Evolutionary conservation across 805 yeast species (phyloP), one percentile per base, ranked within the genome.

Genomic region (Clavispora fructus): DNA sequence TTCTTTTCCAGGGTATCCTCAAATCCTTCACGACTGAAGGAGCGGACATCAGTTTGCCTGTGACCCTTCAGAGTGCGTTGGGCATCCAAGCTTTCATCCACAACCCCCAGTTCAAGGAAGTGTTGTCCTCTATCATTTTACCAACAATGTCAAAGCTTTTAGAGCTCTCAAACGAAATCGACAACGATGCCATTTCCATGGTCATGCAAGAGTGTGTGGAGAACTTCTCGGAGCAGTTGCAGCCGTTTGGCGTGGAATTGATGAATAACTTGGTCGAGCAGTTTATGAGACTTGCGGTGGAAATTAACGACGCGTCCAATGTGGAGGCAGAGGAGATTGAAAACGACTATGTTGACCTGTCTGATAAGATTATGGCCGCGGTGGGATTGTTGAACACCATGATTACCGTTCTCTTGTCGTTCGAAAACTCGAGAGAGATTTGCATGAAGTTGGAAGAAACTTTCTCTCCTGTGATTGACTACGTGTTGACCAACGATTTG

Each of bases 151-250:
- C 89, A 51, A 82, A 78, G 53, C 70, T 94, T 47, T 71, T 92
- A 53, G 78, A 76, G 9, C 67, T 92, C 40, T 83, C 95, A 4
- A 84, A 87, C 58, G 82, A 83, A 48, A 80, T 91, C 53, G 99
- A 92, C 58, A 82, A 85, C 47, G 99, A 94, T 60, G 79, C 90
- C 1, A 77, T 94, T 27, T 81, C 95, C 19, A 86, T 85, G 23
- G 96, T 92, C 7, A 89, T 92, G 85, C 98, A 92, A 71, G 97
- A 91, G 57, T 85, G 94, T 61, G 97, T 92, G 28, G 97, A 91
- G 60, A 80, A 79, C 48, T 94, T 85, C 65, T 77, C 95, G 6
- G 87, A 83, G 53, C 95, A 92, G 64, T 73, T 92, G 55, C 94
- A 60, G 33, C 65, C 64, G 7, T 61, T 61, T 39, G 66, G 66